A percentile compares a stretch with the other conserved stretches of the same genome.
These are phyloP conservation scores for Sonneratia alba DNA, from an alignment of 345 rosid genomes.

Conservation along the genomic window DNA sequence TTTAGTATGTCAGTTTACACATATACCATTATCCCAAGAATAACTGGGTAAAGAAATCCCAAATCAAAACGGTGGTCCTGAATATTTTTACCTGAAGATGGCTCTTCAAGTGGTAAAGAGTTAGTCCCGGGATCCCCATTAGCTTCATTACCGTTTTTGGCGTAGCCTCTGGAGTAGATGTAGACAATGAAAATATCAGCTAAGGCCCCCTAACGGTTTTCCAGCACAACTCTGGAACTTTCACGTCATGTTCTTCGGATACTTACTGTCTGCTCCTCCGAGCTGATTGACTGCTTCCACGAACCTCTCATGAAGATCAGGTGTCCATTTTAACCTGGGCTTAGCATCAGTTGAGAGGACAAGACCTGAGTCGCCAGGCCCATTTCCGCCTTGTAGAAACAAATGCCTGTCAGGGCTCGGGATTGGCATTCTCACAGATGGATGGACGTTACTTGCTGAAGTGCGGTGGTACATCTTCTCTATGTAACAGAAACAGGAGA, in stretches of 20 bases:
- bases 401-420: slow-evolving; percentile 47
- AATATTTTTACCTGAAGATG: slow-evolving; percentile 24
- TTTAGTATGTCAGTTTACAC: neutral
- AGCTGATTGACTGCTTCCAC: slow-evolving; percentile 30
- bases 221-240: neutral
- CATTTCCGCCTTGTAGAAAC: slow-evolving; percentile 77
- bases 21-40: neutral
- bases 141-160: slow-evolving; percentile 28
- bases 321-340: slow-evolving; percentile 29
- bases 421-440: slow-evolving; percentile 59
- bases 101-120: slow-evolving; percentile 29
- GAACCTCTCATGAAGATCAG: slow-evolving; percentile 25
- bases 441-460: slow-evolving; percentile 63
- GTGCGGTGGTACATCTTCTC: slow-evolving; percentile 65
- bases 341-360: slow-evolving; percentile 27
- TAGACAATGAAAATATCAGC: slow-evolving; percentile 2
- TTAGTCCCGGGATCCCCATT: slow-evolving; percentile 32
- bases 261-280: slow-evolving; percentile 29
- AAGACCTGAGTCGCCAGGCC: slow-evolving; percentile 86
- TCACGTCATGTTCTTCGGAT: neutral
- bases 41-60: neutral
- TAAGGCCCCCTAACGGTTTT: neutral
- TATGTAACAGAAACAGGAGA: neutral
- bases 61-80: neutral
- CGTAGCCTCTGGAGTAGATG: slow-evolving; percentile 21